Conservation (phyloP, 2,329 filamentous ascomycete genomes). For the Fusarium sarcochroum region DNA sequence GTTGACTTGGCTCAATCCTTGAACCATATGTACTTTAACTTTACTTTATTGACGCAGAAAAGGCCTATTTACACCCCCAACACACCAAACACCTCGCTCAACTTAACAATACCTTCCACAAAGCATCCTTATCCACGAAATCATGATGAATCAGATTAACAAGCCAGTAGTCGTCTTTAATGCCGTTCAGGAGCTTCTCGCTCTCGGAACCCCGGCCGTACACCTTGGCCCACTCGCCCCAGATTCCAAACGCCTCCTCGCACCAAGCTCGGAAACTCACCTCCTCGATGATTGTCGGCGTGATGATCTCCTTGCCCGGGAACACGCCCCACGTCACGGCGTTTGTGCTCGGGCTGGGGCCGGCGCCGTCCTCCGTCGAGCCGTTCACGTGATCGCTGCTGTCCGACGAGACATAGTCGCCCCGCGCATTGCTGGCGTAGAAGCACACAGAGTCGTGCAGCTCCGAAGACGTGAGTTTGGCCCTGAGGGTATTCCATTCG, state of each 20-base stretch:
- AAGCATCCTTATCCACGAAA: slow-evolving; percentile 76
- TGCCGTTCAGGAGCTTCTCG: slow-evolving; percentile 76
- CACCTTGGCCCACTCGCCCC: slow-evolving; percentile 92
- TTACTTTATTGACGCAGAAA: slow-evolving; percentile 7
- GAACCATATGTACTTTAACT: slow-evolving; percentile 1
- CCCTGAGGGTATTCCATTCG: slow-evolving; percentile 79
- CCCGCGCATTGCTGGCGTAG: slow-evolving; percentile 84
- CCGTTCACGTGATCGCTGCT: slow-evolving; percentile 55
- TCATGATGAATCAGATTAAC: slow-evolving; percentile 92
- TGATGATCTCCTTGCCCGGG: slow-evolving; percentile 94
- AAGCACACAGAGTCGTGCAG: slow-evolving; percentile 81
- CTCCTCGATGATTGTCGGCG: slow-evolving; percentile 96
- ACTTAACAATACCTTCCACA: slow-evolving; percentile 77
- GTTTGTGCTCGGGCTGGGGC: slow-evolving; percentile 75
- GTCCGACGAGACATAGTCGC: slow-evolving; percentile 84
- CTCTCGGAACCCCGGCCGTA: slow-evolving; percentile 83
- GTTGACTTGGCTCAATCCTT: neutral
- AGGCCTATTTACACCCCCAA: slow-evolving; percentile 51
- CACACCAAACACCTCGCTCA: slow-evolving; percentile 41
- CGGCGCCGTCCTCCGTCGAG: slow-evolving; percentile 49
- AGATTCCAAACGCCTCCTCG: slow-evolving; percentile 96
- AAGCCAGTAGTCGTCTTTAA: slow-evolving; percentile 82
- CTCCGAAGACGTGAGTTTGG: slow-evolving; percentile 71
- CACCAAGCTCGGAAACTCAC: slow-evolving; percentile 94
- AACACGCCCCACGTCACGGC: slow-evolving; percentile 98